Percentiles rank a stretch among this genome's conserved stretches.
Conservation (phyloP, 1,284 basidiomycete species). For the Ceratorhiza oryzae-sativae region DNA sequence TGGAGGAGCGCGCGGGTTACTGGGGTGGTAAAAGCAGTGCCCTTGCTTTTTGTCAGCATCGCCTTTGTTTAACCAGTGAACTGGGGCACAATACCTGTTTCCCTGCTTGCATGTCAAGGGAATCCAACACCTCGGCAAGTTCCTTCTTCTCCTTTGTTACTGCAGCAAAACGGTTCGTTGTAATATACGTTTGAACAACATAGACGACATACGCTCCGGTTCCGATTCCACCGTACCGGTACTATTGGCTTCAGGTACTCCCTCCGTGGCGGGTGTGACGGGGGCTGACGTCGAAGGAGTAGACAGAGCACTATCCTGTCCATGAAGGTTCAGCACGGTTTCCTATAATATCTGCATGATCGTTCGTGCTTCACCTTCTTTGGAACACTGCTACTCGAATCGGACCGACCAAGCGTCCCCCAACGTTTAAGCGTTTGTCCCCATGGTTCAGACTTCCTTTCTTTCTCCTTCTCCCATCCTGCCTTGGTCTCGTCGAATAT, state of each 20-base stretch:
- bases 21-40: slow-evolving; percentile 31
- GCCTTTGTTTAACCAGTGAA: not conserved
- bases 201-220: slow-evolving; percentile 24
- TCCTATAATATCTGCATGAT: not conserved
- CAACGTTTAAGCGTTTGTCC: slow-evolving; percentile 30
- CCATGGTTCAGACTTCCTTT: slow-evolving; percentile 32
- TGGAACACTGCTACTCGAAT: slow-evolving; percentile 26
- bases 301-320: not conserved
- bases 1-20: slow-evolving; percentile 24
- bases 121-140: slow-evolving; percentile 35
- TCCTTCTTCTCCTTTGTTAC: slow-evolving; percentile 36
- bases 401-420: slow-evolving; percentile 25
- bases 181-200: not conserved
- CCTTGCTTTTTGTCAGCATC: not conserved
- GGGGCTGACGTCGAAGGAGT: slow-evolving; percentile 9
- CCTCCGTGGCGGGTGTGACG: not conserved
- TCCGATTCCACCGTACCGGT: not conserved
- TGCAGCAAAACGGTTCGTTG: not conserved
- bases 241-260: not conserved
- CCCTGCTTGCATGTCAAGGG: slow-evolving; percentile 34
- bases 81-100: slow-evolving; percentile 5
- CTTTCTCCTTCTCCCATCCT: slow-evolving; percentile 32
- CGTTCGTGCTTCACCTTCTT: slow-evolving; percentile 22
- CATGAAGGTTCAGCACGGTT: not conserved
- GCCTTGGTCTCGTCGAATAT: slow-evolving; percentile 37